Base-by-base conservation (phyloP, 1,284 basidiomycete species). In the Grifola frondosa region DNA sequence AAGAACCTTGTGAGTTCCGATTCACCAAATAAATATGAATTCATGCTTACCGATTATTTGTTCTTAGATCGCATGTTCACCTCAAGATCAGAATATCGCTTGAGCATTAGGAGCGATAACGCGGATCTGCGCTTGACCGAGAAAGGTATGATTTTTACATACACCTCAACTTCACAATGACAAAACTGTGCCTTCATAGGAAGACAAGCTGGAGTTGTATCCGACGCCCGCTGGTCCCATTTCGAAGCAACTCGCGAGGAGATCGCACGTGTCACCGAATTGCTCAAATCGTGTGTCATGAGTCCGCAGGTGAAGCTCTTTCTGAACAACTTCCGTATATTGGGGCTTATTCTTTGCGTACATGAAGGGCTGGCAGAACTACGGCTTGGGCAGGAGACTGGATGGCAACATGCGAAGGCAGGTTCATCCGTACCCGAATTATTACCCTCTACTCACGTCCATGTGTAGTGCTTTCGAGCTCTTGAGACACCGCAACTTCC, bases 11-110 rank as follows among this genome's bases (percentile, higher is more conserved):
- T 89, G 61, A 46, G 81, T 70, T 20, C 38, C 29, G n/a, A n/a
- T n/a, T n/a, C n/a, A n/a, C n/a, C n/a, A n/a, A n/a, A n/a, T n/a
- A n/a, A n/a, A n/a, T n/a, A 17, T 28, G 3, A 6, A 24, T 35
- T 13, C 33, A 30, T 12, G 7, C 19, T 46, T 23, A 37, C 29
- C 24, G 24, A 41, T 17, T 12, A 13, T 10, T 19, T 20, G 4
- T 20, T 30, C 19, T 36, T 15, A 92, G 89, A 95, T 57, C 85
- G 92, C 26, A 94, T 95, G 91, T 95, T 95, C 62, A 95, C 92
- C 0, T 88, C 88, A 16, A 76, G 92, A 33, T 90, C 88, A 24
- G 92, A 96, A 58, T 96, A 92, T 59, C 79, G 92, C 21, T 83
- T 96, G 77, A 84, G 85, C 0, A 75, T 94, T 31, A 74, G 92